A percentile compares a stretch with the other conserved stretches of the same genome.
Conservation (phyloP, 257 asterid genomes). For the Coffea canephora region DNA sequence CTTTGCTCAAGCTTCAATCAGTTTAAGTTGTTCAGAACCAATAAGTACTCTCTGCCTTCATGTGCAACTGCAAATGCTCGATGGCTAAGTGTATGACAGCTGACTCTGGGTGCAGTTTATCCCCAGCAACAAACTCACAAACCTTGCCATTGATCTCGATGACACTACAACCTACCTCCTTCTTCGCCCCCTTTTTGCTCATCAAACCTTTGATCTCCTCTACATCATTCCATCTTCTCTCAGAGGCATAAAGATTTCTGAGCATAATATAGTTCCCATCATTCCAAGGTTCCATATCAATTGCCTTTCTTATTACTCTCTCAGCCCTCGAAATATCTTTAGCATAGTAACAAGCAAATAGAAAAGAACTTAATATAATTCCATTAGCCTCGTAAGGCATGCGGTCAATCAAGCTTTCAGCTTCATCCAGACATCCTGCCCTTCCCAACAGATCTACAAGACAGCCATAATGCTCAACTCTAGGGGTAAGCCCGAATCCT, state of each 20-base stretch:
- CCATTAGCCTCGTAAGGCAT: slow-evolving; percentile 96
- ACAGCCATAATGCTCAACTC: slow-evolving; percentile 85
- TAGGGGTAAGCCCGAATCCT: slow-evolving; percentile 46
- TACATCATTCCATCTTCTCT: slow-evolving; percentile 86
- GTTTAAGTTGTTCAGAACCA: slow-evolving; percentile 25
- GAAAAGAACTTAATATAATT: slow-evolving; percentile 74
- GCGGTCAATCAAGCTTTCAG: slow-evolving; percentile 60
- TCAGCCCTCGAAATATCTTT: slow-evolving; percentile 81
- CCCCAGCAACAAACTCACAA: slow-evolving; percentile 73
- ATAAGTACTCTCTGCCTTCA: slow-evolving; percentile 40
- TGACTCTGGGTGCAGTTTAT: slow-evolving; percentile 43
- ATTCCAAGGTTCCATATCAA: slow-evolving; percentile 66
- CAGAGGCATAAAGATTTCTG: slow-evolving; percentile 87
- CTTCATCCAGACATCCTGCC: slow-evolving; percentile 83
- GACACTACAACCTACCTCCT: slow-evolving; percentile 75
- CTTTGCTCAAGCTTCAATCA: slow-evolving; percentile 25
- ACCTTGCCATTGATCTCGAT: slow-evolving; percentile 61
- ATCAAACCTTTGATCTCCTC: slow-evolving; percentile 63
- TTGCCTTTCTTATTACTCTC: slow-evolving; percentile 59
- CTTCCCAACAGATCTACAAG: slow-evolving; percentile 79
- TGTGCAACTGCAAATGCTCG: slow-evolving; percentile 56
- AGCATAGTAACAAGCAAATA: slow-evolving; percentile 77
- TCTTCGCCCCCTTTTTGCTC: slow-evolving; percentile 72
- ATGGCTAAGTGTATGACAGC: slow-evolving; percentile 39
- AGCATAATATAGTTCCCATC: slow-evolving; percentile 77